Base-by-base conservation (phyloP, 495 filamentous ascomycete species). In the Penicillium paxilli region DNA sequence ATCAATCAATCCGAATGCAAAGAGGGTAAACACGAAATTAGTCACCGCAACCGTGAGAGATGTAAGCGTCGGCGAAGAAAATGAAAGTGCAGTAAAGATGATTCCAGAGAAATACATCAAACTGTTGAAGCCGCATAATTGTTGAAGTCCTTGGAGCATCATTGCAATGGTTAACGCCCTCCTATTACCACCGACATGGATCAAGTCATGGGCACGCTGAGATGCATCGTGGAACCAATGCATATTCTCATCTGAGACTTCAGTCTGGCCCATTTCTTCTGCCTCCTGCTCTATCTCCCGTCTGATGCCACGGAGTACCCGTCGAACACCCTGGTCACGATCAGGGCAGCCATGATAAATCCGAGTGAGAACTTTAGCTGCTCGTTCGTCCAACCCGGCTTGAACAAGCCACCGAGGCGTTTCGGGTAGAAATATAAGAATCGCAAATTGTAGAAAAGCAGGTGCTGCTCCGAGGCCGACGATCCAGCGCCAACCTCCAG, bases 91-190 rank as follows among this genome's bases (percentile, higher is more conserved):
- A 10, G 84, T 77, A 67, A 97, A 97, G 25, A 97, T 90, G 5
- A 91, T 96, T 4, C 91, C 89, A 6, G 90, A 92, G 67, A 92
- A 96, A 67, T 97, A 97, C 92, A 97, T 97, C 11, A 96, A 79
- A 42, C 87, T 88, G 71, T 96, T 96, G 68, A 96, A 97, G 6
- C 92, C 92, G 57, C 87, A 94, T 14, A 95, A 78, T 60, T 97
- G 92, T 67, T 96, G 92, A n/a, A 91, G 70, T 0, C 85, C 90
- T 65, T 96, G 92, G 2, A 96, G 80, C 56, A 93, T 80, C 70
- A 89, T 91, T 2, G 92, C 91, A 54, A 96, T 91, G 1, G 81
- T 82, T 59, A 97, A 65, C 5, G 91, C 92, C 55, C 91, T 81
- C 45, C 88, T 76, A 62, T 93, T 92, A 23, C 83, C 83, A 7